Percentiles rank a stretch among this genome's conserved stretches.
phyloP scores from a whole-genome alignment of 371 early-diverging fungal species.

The Mucor circinelloides region DNA sequence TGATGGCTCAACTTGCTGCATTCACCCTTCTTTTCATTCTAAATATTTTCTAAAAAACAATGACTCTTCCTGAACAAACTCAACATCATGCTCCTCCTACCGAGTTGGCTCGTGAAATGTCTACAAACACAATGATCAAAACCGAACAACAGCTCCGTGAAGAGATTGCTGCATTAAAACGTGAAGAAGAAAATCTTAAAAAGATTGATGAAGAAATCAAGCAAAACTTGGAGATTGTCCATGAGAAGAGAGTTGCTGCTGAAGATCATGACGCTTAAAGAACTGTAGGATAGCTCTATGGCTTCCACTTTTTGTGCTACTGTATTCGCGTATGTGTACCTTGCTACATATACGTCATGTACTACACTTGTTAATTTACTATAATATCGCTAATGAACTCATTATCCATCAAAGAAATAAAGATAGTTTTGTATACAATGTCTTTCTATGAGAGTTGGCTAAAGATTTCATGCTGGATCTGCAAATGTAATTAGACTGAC shows the following conservation, averaged over 20 bases:
- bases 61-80: neutral
- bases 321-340: neutral
- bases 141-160: slow-evolving; percentile 16
- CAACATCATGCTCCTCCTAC: neutral
- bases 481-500: neutral
- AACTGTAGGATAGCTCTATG: neutral
- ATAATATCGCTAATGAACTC: neutral
- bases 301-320: neutral
- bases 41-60: neutral
- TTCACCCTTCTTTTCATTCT: neutral
- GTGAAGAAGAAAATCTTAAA: slow-evolving; percentile 11
- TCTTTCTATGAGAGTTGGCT: neutral
- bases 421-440: no score
- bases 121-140: neutral
- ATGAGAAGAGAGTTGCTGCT: slow-evolving; percentile 10
- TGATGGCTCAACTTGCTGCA: neutral
- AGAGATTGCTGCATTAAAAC: slow-evolving; percentile 18
- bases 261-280: neutral
- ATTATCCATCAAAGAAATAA: neutral
- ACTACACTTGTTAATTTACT: neutral
- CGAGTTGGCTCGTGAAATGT: slow-evolving; percentile 3
- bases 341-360: neutral
- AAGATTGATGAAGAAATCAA: slow-evolving; percentile 17
- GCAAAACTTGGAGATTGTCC: slow-evolving; percentile 8
- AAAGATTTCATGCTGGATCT: neutral